Percentiles rank a stretch among this genome's conserved stretches.
Conservation (phyloP, 257 asterid species). For the Solanum neorickii region DNA sequence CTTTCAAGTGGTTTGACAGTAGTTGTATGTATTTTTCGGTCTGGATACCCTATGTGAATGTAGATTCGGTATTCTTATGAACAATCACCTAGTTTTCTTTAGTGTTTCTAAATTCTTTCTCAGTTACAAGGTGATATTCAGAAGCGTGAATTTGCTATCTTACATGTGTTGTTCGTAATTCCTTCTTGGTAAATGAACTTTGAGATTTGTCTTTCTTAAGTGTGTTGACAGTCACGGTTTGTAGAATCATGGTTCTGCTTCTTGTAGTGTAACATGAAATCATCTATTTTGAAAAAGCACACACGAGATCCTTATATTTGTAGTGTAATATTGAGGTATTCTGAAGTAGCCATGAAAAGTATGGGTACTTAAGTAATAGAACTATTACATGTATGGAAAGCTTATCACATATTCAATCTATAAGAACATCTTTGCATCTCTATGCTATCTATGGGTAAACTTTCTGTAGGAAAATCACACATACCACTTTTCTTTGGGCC, state of each 20-base stretch:
- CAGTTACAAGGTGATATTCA: not conserved
- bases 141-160: not conserved
- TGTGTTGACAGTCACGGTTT: not conserved
- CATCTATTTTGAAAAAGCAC: not conserved
- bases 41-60: not conserved
- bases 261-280: not conserved
- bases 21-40: not conserved
- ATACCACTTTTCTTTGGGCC: slow-evolving; percentile 19
- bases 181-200: not conserved
- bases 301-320: not conserved
- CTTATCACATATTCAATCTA: slow-evolving; percentile 12
- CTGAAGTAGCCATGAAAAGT: not conserved
- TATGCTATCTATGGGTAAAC: slow-evolving; percentile 39
- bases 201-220: not conserved
- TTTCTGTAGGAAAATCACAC: slow-evolving; percentile 57
- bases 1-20: not conserved
- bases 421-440: slow-evolving; percentile 47
- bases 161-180: not conserved
- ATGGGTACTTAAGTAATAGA: not conserved
- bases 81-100: not conserved
- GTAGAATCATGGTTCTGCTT: not conserved
- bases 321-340: not conserved
- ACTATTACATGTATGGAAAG: not conserved
- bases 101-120: not conserved
- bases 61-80: not conserved